A percentile compares a stretch with the other conserved stretches of the same genome.
Evolutionary conservation across 371 early-diverging fungal species (phyloP).

Genomic region (Nosema granulosis): DNA sequence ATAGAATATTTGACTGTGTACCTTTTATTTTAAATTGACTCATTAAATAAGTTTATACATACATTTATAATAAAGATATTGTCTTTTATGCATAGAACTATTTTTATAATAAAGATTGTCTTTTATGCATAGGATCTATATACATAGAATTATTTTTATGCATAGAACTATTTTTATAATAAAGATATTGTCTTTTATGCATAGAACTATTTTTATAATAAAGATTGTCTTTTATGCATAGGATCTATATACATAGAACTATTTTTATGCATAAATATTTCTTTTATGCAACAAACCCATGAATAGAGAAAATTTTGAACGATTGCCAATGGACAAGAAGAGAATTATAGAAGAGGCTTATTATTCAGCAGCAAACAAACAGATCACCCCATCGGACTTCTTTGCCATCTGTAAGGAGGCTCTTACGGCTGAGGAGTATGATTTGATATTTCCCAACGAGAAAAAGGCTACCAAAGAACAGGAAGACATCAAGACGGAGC

Average conservation of each 20-base stretch:
- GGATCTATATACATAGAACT: not conserved
- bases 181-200: not conserved
- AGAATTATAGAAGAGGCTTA: conserved; percentile 57
- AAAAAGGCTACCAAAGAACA: conserved; percentile 25
- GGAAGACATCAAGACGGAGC: conserved; percentile 66
- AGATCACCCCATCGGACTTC: conserved; percentile 56
- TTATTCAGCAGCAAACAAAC: conserved; percentile 39
- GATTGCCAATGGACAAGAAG: conserved; percentile 54
- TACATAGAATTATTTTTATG: not conserved
- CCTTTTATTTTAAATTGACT: not conserved
- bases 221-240: not conserved
- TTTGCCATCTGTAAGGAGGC: conserved; percentile 45
- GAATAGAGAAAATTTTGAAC: conserved; percentile 59
- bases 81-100: not conserved
- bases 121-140: not conserved
- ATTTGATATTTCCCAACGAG: conserved; percentile 37
- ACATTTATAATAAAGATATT: not conserved
- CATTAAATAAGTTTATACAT: not conserved
- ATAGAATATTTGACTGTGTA: conserved; percentile 15
- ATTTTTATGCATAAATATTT: not conserved
- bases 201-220: not conserved
- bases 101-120: not conserved
- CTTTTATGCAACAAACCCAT: conserved; percentile 47
- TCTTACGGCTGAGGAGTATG: conserved; percentile 42
- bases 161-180: not conserved